These are phyloP conservation scores for Brachypodium distachyon DNA, from an alignment of 202 grass and related monocot species.

Conservation along the genomic window DNA sequence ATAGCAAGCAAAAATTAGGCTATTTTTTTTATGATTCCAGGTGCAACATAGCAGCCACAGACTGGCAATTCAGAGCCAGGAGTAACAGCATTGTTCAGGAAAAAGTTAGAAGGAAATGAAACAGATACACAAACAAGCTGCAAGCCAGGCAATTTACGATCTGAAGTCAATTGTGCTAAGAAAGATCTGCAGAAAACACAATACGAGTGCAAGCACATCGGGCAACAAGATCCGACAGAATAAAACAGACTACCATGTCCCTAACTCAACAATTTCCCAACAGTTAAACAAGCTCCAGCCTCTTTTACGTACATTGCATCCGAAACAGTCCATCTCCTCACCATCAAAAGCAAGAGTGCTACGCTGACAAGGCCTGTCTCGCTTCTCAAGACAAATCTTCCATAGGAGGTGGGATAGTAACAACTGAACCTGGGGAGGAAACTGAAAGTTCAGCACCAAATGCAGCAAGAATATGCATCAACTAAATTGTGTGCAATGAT, in stretches of 20 bases:
- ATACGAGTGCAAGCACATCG: not conserved
- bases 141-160: not conserved
- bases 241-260: constrained; percentile 13
- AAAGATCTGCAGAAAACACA: not conserved
- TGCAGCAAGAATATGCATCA: not conserved
- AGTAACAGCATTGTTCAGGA: not conserved
- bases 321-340: not conserved
- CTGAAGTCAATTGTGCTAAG: not conserved
- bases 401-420: not conserved
- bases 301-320: constrained; percentile 27
- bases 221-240: not conserved
- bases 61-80: not conserved
- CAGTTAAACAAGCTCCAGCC: constrained; percentile 2
- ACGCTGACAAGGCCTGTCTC: not conserved
- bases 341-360: constrained; percentile 16
- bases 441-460: not conserved
- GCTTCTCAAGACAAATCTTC: constrained; percentile 10
- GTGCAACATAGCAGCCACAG: not conserved
- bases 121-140: not conserved
- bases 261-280: constrained; percentile 22
- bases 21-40: too few relatives aligned
- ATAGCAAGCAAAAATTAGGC: too few relatives aligned
- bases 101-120: not conserved
- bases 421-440: constrained; percentile 6
- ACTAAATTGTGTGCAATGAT: not conserved